Evolutionary conservation across 495 filamentous ascomycete genomes (phyloP).

Genomic region (Copromyces sp.): DNA sequence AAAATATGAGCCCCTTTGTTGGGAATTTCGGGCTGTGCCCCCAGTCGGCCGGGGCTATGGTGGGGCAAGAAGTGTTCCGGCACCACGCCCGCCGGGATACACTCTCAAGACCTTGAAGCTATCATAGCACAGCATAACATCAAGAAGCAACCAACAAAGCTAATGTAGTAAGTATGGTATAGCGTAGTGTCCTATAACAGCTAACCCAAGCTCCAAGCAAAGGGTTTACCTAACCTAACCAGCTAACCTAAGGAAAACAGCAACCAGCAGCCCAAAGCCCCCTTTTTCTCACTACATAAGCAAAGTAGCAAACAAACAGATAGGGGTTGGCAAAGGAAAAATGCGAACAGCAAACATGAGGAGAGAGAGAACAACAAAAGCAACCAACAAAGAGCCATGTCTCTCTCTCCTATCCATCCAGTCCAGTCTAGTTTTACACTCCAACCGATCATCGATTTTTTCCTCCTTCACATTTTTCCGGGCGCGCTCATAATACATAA

Average conservation of each 20-base stretch:
- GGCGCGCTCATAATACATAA: not conserved
- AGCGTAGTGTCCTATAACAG: not conserved
- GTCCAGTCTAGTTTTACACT: not conserved
- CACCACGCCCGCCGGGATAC: not conserved
- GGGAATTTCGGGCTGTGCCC: not conserved
- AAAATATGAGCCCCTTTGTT: not conserved
- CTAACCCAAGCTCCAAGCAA: not conserved
- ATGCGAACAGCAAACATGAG: not conserved
- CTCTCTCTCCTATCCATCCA: not conserved
- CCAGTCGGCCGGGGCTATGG: not conserved
- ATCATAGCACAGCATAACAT: no score
- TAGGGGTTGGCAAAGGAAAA: not conserved
- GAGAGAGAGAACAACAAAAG: not conserved
- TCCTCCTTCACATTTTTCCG: not conserved
- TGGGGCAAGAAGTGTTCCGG: not conserved
- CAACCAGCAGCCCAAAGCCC: not conserved
- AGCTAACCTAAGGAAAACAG: not conserved
- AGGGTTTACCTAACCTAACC: not conserved
- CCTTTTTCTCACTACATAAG: not conserved
- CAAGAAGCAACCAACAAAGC: no score
- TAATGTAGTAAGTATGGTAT: no score
- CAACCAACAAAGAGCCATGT: no score
- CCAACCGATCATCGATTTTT: not conserved
- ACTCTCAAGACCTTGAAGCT: no score
- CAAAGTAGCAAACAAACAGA: not conserved